Percentiles rank a stretch among this genome's conserved stretches.
These are phyloP conservation scores for Arabidopsis suecica DNA, from an alignment of 345 rosid genomes.

Conservation along the genomic window DNA sequence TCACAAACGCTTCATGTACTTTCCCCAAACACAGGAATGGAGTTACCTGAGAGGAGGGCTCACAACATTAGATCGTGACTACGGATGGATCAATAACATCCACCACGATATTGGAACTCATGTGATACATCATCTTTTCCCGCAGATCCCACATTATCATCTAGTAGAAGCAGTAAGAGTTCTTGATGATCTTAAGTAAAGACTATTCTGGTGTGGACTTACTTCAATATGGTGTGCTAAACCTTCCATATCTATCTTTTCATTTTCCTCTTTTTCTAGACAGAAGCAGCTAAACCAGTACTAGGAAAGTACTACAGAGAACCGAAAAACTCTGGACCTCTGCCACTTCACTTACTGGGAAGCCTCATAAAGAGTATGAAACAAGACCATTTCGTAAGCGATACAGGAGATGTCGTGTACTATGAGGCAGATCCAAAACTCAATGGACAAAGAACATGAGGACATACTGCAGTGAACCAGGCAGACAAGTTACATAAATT, in stretches of 20 bases:
- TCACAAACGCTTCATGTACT: background rate
- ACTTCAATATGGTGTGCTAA: conserved; percentile 1
- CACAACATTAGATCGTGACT: conserved; percentile 82
- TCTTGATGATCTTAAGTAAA: conserved; percentile 60
- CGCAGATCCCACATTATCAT: conserved; percentile 95
- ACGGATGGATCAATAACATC: conserved; percentile 81
- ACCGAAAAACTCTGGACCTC: conserved; percentile 66
- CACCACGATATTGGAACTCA: conserved; percentile 96
- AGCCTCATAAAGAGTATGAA: conserved; percentile 61
- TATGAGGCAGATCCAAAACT: conserved; percentile 63
- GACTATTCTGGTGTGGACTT: conserved; percentile 14
- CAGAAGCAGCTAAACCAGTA: conserved; percentile 81
- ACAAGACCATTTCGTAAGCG: conserved; percentile 74
- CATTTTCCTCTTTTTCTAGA: conserved; percentile 44
- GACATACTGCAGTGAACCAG: conserved; percentile 10
- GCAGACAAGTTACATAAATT: conserved; percentile 1
- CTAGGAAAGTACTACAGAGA: conserved; percentile 74
- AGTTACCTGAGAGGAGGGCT: conserved; percentile 91
- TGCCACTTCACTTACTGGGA: conserved; percentile 66
- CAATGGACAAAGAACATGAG: conserved; percentile 34
- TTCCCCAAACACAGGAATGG: conserved; percentile 65
- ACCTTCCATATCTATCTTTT: background rate
- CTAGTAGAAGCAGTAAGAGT: conserved; percentile 80
- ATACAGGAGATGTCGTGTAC: conserved; percentile 71
- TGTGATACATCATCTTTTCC: conserved; percentile 91